Evolutionary conservation across 257 asterid species (phyloP).

Genomic region (Perilla frutescens): DNA sequence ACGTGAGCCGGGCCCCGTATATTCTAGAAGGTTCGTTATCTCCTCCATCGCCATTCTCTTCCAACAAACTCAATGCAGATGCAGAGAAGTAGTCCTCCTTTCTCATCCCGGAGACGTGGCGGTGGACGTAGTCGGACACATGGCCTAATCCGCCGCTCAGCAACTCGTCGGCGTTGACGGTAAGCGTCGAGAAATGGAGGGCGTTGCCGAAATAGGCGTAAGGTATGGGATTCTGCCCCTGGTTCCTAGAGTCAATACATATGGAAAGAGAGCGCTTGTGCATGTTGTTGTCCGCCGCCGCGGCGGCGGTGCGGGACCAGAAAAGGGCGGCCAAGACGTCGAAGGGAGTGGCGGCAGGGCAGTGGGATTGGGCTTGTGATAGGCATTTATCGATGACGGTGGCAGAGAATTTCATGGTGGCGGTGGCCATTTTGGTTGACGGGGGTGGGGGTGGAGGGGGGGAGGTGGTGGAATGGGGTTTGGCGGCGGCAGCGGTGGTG

Average conservation of each 20-base stretch:
- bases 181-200: constrained; percentile 40
- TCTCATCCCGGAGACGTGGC: constrained; percentile 38
- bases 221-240: constrained; percentile 29
- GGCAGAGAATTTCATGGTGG: constrained; percentile 50
- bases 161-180: constrained; percentile 33
- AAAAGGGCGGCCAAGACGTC: constrained; percentile 58
- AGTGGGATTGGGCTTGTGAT: constrained; percentile 34
- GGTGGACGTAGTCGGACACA: constrained; percentile 39
- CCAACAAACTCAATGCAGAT: not conserved
- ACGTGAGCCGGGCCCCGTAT: constrained; percentile 50
- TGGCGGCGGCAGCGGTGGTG: not conserved
- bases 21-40: constrained; percentile 25
- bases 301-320: constrained; percentile 50
- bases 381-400: constrained; percentile 43
- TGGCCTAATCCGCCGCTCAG: constrained; percentile 29
- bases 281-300: not conserved
- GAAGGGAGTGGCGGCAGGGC: constrained; percentile 63
- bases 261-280: constrained; percentile 38
- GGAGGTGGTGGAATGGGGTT: not conserved
- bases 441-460: constrained; percentile 14
- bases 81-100: constrained; percentile 39
- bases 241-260: constrained; percentile 52
- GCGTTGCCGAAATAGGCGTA: constrained; percentile 61
- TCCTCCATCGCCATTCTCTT: not conserved
- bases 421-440: constrained; percentile 41